Conservation (phyloP, 495 filamentous ascomycete species). For the Penicillium bialowiezense region DNA sequence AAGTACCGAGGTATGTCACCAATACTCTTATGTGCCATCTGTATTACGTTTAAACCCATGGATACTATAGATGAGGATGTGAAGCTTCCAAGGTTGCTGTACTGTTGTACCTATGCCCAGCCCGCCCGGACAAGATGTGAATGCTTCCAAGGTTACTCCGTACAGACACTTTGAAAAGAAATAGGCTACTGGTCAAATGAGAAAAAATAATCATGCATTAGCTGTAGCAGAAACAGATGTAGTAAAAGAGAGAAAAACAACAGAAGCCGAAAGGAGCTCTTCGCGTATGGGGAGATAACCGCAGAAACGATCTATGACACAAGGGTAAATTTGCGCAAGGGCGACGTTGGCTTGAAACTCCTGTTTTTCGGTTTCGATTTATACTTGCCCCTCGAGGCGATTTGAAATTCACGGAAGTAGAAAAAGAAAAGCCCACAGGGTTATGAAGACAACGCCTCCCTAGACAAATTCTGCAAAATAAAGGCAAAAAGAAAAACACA, state of each 20-base stretch:
- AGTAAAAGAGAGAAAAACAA: constrained; percentile 23
- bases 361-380: constrained; percentile 19
- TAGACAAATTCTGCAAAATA: constrained; percentile 52
- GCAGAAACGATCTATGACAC: constrained; percentile 36
- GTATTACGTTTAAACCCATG: too few relatives aligned
- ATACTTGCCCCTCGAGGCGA: constrained; percentile 23
- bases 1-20: too few relatives aligned
- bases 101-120: too few relatives aligned
- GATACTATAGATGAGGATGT: too few relatives aligned
- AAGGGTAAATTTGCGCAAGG: constrained; percentile 12
- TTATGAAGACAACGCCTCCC: constrained; percentile 54
- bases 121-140: too few relatives aligned
- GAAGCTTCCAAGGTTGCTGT: too few relatives aligned
- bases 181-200: constrained; percentile 1
- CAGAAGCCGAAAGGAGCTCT: constrained; percentile 18
- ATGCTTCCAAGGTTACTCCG: too few relatives aligned
- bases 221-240: constrained; percentile 28
- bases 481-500: constrained; percentile 33
- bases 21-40: too few relatives aligned
- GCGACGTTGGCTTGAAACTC: constrained; percentile 1
- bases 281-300: constrained; percentile 25
- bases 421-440: constrained; percentile 45
- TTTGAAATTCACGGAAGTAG: constrained; percentile 24
- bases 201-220: constrained; percentile 37
- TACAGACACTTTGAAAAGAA: too few relatives aligned